phyloP scores from a whole-genome alignment of 495 filamentous ascomycete genomes.

The Annulohypoxylon stygium region DNA sequence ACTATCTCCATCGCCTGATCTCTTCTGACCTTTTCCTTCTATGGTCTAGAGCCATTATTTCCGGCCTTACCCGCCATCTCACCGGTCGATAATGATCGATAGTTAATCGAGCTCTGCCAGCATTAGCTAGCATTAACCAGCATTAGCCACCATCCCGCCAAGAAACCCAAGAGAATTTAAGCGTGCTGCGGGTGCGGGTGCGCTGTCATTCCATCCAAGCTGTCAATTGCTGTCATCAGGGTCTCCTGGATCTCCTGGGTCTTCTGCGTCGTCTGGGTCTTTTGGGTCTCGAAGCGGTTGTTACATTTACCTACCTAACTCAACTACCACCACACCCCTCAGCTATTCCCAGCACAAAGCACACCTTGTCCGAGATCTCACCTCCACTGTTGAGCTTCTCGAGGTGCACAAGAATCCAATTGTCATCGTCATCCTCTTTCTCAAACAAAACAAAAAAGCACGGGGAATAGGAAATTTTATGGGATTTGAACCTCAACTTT shows the following conservation, averaged over 20 bases:
- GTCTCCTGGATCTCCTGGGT: no score
- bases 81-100: conserved; percentile 24
- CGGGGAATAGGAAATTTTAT: conserved; percentile 44
- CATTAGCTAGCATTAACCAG: not conserved
- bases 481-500: conserved; percentile 41
- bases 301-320: not conserved
- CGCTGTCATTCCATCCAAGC: conserved; percentile 29
- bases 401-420: conserved; percentile 8
- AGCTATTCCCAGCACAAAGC: not conserved
- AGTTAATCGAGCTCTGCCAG: conserved; percentile 30
- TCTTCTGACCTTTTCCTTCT: conserved; percentile 23
- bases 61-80: conserved; percentile 37
- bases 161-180: not conserved
- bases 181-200: conserved; percentile 27
- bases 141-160: not conserved
- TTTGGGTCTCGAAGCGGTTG: not conserved
- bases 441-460: not conserved
- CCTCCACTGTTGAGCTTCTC: conserved; percentile 11
- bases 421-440: conserved; percentile 9
- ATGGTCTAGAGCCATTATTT: conserved; percentile 27
- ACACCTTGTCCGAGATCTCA: conserved; percentile 26
- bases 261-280: no score
- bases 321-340: not conserved
- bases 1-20: conserved; percentile 36
- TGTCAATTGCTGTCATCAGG: conserved; percentile 40